Conservation (phyloP, 495 filamentous ascomycete species). For the Astrothelium subdiscretum region DNA sequence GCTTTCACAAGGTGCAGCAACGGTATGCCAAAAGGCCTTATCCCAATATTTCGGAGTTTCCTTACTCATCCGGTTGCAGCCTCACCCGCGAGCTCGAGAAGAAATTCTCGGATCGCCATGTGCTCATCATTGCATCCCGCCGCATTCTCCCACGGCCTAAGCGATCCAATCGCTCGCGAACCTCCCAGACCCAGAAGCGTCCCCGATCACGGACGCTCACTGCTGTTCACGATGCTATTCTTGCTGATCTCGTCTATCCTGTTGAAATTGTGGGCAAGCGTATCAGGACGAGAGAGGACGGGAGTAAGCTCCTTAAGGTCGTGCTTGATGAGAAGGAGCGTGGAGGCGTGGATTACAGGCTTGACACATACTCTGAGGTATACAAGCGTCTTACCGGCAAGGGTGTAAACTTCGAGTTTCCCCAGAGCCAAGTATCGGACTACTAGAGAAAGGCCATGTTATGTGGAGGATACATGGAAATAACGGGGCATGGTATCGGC, state of each 20-base stretch:
- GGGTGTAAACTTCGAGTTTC: slow-evolving; percentile 93
- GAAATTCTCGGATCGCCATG: slow-evolving; percentile 99
- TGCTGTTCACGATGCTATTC: slow-evolving; percentile 93
- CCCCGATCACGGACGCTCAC: slow-evolving; percentile 94
- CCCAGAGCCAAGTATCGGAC: slow-evolving; percentile 62
- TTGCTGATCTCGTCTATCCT: slow-evolving; percentile 92
- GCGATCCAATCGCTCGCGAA: slow-evolving; percentile 87
- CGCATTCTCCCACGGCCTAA: slow-evolving; percentile 96
- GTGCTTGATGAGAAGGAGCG: slow-evolving; percentile 99
- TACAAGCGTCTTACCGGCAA: slow-evolving; percentile 94
- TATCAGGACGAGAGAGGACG: slow-evolving; percentile 89
- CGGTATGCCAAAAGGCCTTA: slow-evolving; percentile 51
- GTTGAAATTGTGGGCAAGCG: slow-evolving; percentile 99
- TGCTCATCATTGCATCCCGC: slow-evolving; percentile 95
- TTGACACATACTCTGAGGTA: slow-evolving; percentile 98
- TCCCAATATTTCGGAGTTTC: background rate
- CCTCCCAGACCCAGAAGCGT: slow-evolving; percentile 92
- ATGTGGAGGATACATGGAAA: background rate
- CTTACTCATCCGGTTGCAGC: slow-evolving; percentile 35
- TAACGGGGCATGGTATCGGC: background rate
- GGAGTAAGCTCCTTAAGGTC: slow-evolving; percentile 93
- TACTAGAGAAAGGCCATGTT: slow-evolving; percentile 46
- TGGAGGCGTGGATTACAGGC: slow-evolving; percentile 92
- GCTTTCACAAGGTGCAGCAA: slow-evolving; percentile 98
- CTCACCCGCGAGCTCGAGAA: slow-evolving; percentile 99